These are phyloP conservation scores for Dryas octopetala DNA, from an alignment of 306 rosid genomes.

Conservation along the genomic window DNA sequence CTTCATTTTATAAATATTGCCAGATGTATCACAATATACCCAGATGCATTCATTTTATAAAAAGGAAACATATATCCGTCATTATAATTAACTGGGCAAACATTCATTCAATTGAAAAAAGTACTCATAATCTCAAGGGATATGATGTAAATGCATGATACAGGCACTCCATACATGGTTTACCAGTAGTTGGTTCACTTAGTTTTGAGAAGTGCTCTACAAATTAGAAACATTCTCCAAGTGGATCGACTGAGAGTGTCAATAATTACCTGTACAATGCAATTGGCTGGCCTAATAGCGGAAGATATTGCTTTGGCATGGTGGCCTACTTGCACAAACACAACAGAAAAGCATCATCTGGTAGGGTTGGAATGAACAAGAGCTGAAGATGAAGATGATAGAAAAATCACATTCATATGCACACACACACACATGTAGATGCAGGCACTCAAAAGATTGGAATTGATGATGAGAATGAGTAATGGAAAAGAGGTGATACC, in stretches of 20 bases:
- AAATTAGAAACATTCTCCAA: slow-evolving; percentile 1
- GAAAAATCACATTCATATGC: background rate
- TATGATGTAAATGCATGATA: background rate
- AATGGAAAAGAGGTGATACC: background rate
- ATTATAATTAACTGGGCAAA: background rate
- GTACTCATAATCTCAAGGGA: background rate
- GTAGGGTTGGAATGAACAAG: slow-evolving; percentile 13
- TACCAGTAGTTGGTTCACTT: background rate
- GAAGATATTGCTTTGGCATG: slow-evolving; percentile 99
- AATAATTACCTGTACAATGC: slow-evolving; percentile 70
- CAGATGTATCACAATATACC: too few relatives aligned
- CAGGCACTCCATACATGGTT: background rate
- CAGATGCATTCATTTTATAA: background rate
- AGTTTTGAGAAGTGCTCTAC: background rate
- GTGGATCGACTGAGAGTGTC: slow-evolving; percentile 3
- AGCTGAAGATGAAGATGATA: background rate
- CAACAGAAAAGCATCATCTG: slow-evolving; percentile 13
- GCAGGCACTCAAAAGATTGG: background rate
- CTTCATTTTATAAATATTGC: background rate
- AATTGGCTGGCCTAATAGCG: slow-evolving; percentile 86
- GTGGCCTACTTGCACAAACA: slow-evolving; percentile 54
- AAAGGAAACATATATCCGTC: background rate
- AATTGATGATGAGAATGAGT: background rate
- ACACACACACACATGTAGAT: background rate
- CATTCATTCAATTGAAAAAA: slow-evolving; percentile 3